A percentile compares a stretch with the other conserved stretches of the same genome.
Conservation (phyloP, 2,329 filamentous ascomycete genomes). For the Ceratocystis papillata region DNA sequence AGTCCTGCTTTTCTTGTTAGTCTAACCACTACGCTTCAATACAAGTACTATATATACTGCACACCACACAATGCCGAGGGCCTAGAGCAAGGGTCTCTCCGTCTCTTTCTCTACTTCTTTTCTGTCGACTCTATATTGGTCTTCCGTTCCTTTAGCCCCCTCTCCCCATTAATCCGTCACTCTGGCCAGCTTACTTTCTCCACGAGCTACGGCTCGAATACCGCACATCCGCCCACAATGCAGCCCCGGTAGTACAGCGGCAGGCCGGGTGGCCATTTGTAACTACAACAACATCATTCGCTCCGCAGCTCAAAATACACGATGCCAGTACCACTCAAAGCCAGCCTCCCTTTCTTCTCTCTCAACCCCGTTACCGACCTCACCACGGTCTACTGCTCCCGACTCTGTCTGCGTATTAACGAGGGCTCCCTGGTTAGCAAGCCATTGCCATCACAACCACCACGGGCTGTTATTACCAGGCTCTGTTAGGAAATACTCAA, state of each 20-base stretch:
- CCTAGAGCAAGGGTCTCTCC: not conserved
- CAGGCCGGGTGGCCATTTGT: slow-evolving; percentile 23
- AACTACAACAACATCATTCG: slow-evolving; percentile 13
- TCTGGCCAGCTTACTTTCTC: slow-evolving; percentile 25
- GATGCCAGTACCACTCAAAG: not conserved
- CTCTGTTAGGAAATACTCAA: slow-evolving; percentile 5
- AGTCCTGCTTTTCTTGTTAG: not conserved
- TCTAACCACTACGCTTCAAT: not conserved
- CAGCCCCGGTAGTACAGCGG: slow-evolving; percentile 23
- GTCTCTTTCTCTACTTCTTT: not conserved
- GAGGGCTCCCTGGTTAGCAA: not conserved
- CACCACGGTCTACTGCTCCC: not conserved
- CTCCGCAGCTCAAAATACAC: not conserved
- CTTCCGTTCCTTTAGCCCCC: slow-evolving; percentile 1
- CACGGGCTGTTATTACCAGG: not conserved
- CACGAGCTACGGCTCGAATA: slow-evolving; percentile 26
- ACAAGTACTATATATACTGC: not conserved
- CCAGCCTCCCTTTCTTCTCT: not conserved
- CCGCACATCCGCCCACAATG: slow-evolving; percentile 24
- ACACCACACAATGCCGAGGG: not conserved
- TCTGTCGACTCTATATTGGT: not conserved
- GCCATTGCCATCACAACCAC: not conserved
- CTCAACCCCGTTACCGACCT: not conserved
- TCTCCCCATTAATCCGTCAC: slow-evolving; percentile 21
- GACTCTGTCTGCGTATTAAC: not conserved